phyloP scores from a whole-genome alignment of 2,329 filamentous ascomycete species.

The Corinectria fuckeliana region DNA sequence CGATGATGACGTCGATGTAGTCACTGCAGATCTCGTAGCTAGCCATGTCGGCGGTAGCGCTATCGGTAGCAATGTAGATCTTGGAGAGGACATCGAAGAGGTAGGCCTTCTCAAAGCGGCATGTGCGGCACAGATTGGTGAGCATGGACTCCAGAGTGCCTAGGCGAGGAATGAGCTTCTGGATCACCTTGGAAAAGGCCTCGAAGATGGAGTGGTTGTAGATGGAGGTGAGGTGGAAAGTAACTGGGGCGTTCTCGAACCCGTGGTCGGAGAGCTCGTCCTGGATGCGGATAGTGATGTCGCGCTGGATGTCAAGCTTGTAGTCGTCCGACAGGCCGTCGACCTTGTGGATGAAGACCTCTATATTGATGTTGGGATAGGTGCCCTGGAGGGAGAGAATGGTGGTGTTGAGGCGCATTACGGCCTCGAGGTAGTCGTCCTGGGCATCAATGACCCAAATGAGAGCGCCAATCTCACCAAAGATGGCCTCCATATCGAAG shows the following conservation, averaged over 20 bases:
- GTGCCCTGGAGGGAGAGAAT: constrained; percentile 87
- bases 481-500: constrained; percentile 92
- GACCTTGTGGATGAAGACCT: constrained; percentile 99
- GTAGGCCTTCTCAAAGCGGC: constrained; percentile 96
- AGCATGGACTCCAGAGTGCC: constrained; percentile 92
- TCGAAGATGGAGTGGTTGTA: constrained; percentile 99
- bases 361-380: constrained; percentile 94
- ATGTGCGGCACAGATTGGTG: constrained; percentile 91
- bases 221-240: constrained; percentile 95
- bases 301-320: constrained; percentile 92
- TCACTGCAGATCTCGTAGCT: constrained; percentile 99
- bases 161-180: constrained; percentile 93
- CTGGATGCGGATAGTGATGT: constrained; percentile 95
- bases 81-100: constrained; percentile 97
- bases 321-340: constrained; percentile 98
- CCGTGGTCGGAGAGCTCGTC: constrained; percentile 94
- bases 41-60: constrained; percentile 88
- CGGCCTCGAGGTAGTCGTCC: constrained; percentile 94
- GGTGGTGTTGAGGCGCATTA: constrained; percentile 84
- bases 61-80: constrained; percentile 98
- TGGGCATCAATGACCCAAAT: constrained; percentile 99
- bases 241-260: constrained; percentile 91
- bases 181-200: constrained; percentile 97
- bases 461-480: constrained; percentile 89
- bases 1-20: constrained; percentile 98